phyloP scores from a whole-genome alignment of 768 basidiomycete genomes.

The Rhodotorula kratochvilovae region DNA sequence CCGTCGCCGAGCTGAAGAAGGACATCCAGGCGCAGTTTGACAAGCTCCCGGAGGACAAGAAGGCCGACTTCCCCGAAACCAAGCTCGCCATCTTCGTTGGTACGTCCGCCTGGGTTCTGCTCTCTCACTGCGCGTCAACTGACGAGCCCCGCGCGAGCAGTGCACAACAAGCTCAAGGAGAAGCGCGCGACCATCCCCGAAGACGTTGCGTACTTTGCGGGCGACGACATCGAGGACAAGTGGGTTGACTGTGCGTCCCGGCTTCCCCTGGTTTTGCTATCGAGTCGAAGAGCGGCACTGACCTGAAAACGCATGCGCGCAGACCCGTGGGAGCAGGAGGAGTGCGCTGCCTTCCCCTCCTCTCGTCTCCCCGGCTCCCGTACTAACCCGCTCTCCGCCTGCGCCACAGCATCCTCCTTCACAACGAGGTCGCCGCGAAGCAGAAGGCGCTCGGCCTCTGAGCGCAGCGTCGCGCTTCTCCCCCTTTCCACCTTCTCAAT shows the following conservation, averaged over 20 bases:
- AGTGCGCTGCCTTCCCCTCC: neutral
- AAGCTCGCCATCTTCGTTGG: conserved; percentile 84
- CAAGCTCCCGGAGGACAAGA: conserved; percentile 30
- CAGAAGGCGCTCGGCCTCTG: conserved; percentile 21
- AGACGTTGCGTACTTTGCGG: conserved; percentile 69
- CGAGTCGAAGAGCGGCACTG: neutral
- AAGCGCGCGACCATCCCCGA: conserved; percentile 73
- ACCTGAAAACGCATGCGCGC: accelerated
- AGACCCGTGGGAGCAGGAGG: conserved; percentile 47
- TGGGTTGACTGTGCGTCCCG: conserved; percentile 29
- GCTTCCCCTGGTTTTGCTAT: too few species aligned
- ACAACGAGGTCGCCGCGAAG: conserved; percentile 26
- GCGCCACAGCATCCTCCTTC: conserved; percentile 29
- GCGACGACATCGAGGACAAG: conserved; percentile 56
- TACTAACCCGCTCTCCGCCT: neutral
- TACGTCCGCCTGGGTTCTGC: conserved; percentile 40
- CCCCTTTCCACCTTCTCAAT: neutral
- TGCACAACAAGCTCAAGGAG: conserved; percentile 85
- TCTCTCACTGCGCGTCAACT: neutral
- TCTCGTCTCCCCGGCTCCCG: neutral
- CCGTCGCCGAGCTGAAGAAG: conserved; percentile 77
- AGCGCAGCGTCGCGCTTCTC: neutral
- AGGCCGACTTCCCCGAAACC: conserved; percentile 64
- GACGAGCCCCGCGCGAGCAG: conserved; percentile 43
- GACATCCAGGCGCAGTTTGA: conserved; percentile 59